Conservation (phyloP, 176 grass and related monocot genomes). For the Carex scoparia region DNA sequence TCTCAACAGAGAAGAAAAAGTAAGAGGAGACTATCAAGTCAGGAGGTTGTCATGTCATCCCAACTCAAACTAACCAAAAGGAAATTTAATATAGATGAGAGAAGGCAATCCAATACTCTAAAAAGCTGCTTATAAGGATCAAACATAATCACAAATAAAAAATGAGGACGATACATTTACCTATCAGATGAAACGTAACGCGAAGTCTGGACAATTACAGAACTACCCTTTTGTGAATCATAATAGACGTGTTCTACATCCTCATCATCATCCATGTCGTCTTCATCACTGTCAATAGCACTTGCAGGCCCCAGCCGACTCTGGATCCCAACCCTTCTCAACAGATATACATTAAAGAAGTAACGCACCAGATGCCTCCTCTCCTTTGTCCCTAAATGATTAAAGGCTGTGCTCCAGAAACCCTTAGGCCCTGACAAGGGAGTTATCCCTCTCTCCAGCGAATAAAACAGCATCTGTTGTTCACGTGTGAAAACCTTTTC, state of each 20-base stretch:
- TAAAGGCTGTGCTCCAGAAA: constrained; percentile 54
- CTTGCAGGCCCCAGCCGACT: constrained; percentile 49
- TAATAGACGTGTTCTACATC: constrained; percentile 22
- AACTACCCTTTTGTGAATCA: constrained; percentile 22
- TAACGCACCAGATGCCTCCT: constrained; percentile 57
- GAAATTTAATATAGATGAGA: neutral
- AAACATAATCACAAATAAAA: neutral
- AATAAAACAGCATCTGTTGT: constrained; percentile 56
- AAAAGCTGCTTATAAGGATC: neutral
- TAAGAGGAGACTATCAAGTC: neutral
- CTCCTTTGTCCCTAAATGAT: constrained; percentile 50
- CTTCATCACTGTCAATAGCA: constrained; percentile 73
- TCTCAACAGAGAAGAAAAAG: neutral
- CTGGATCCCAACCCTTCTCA: constrained; percentile 59
- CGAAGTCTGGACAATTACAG: constrained; percentile 13
- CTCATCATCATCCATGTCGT: constrained; percentile 58
- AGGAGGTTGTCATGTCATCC: neutral
- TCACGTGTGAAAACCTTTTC: constrained; percentile 41
- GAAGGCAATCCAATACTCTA: neutral
- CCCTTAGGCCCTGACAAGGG: constrained; percentile 48
- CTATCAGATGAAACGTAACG: constrained; percentile 20
- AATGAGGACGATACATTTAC: neutral
- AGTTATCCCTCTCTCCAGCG: constrained; percentile 48
- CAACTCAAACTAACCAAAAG: neutral
- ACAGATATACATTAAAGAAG: constrained; percentile 87